These are phyloP conservation scores for Candida qinlingensis DNA, from an alignment of 805 yeast species.

Conservation along the genomic window DNA sequence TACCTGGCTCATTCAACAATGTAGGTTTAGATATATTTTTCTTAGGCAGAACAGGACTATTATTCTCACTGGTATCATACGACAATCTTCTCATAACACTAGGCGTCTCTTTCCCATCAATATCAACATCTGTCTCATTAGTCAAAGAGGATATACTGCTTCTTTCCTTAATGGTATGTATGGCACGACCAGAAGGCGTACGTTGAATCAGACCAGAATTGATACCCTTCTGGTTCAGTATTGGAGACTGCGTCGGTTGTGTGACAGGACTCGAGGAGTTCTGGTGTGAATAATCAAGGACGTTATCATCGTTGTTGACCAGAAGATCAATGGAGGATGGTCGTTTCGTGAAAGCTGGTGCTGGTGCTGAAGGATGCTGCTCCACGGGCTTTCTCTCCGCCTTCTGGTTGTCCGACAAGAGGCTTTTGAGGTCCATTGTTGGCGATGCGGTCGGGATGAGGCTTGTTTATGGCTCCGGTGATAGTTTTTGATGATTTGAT, in stretches of 20 bases:
- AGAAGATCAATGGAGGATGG: slow-evolving; percentile 18
- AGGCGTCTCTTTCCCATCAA: slow-evolving; percentile 36
- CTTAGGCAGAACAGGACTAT: slow-evolving; percentile 22
- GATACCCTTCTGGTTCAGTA: slow-evolving; percentile 1
- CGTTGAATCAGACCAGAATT: neutral
- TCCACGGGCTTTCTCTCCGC: neutral
- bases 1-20: slow-evolving; percentile 12
- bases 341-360: slow-evolving; percentile 7
- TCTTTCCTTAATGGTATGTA: slow-evolving; percentile 15
- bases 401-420: slow-evolving; percentile 12
- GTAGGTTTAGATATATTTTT: slow-evolving; percentile 13
- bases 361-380: slow-evolving; percentile 1
- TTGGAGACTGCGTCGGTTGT: slow-evolving; percentile 12
- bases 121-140: slow-evolving; percentile 41
- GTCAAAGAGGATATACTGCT: slow-evolving; percentile 30
- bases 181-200: slow-evolving; percentile 6
- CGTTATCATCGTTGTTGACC: slow-evolving; percentile 14
- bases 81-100: slow-evolving; percentile 28
- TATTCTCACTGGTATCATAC: slow-evolving; percentile 20
- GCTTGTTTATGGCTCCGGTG: too few relatives aligned
- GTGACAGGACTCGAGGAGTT: slow-evolving; percentile 5
- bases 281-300: neutral
- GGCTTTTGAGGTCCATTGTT: slow-evolving; percentile 19
- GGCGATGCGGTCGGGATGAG: neutral
- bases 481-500: too few relatives aligned